Conservation (phyloP, 208 protist genomes). For the Trypanosoma brucei region DNA sequence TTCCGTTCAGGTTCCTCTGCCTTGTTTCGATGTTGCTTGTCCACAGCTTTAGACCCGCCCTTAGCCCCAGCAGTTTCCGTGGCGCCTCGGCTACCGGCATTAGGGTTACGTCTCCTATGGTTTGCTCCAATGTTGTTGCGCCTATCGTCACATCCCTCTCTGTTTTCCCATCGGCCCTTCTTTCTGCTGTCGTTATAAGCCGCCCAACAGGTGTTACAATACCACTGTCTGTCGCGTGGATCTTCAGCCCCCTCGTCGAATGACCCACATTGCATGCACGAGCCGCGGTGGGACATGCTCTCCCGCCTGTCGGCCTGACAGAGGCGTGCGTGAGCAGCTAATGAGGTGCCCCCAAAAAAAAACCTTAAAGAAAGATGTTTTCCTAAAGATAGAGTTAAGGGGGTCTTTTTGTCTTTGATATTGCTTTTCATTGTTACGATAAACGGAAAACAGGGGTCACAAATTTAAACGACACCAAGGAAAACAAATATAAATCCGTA, state of each 20-base stretch:
- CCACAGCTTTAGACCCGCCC: background rate
- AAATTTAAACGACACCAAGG: too few relatives aligned
- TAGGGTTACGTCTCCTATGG: background rate
- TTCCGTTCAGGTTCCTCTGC: constrained; percentile 1
- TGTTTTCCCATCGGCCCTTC: constrained; percentile 7
- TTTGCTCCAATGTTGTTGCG: constrained; percentile 2
- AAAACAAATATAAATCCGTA: too few relatives aligned
- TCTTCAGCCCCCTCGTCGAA: constrained; percentile 50
- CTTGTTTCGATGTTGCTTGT: background rate
- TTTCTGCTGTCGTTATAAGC: constrained; percentile 23
- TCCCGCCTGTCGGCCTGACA: background rate
- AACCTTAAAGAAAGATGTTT: too few relatives aligned
- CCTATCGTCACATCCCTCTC: constrained; percentile 6
- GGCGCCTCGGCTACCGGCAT: background rate
- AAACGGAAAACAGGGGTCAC: too few relatives aligned
- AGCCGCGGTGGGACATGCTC: constrained; percentile 27
- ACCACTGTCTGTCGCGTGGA: constrained; percentile 38
- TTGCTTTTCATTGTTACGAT: too few relatives aligned
- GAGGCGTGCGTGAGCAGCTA: too few relatives aligned
- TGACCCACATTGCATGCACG: constrained; percentile 61
- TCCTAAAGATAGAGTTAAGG: too few relatives aligned
- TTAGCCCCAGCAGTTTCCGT: background rate
- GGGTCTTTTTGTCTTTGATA: too few relatives aligned
- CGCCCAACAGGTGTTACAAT: constrained; percentile 57
- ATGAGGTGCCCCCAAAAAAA: too few relatives aligned